Conservation (phyloP, 83 land plant species). For the Diphasiastrum complanatum region DNA sequence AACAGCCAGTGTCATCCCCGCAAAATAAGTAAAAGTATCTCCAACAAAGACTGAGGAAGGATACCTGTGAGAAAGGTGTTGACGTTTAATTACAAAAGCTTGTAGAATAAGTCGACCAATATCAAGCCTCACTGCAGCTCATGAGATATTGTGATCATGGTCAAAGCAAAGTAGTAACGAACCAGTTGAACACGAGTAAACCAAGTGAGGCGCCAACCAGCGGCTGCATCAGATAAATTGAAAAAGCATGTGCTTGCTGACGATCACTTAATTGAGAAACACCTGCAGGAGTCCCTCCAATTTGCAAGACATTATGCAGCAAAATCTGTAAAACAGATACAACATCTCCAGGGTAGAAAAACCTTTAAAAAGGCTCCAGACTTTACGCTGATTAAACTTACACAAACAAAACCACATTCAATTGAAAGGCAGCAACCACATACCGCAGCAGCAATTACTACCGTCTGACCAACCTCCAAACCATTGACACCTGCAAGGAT, state of each 20-base stretch:
- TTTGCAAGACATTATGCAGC: conserved; percentile 83
- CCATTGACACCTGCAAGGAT: conserved; percentile 98
- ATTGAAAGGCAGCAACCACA: conserved; percentile 16
- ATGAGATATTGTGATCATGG: not conserved
- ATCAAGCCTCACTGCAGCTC: not conserved
- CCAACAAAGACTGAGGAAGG: conserved; percentile 99
- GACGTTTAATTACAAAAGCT: not conserved
- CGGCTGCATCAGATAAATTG: conserved; percentile 83
- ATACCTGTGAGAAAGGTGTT: conserved; percentile 50
- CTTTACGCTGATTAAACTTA: not conserved
- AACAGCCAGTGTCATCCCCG: conserved; percentile 96
- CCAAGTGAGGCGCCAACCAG: conserved; percentile 78
- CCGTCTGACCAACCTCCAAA: conserved; percentile 92
- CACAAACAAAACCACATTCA: not conserved
- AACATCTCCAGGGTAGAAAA: not conserved
- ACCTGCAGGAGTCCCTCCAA: conserved; percentile 50
- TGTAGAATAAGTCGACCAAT: not conserved
- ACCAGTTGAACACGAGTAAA: conserved; percentile 86
- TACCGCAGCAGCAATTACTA: conserved; percentile 87
- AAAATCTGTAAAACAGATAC: conserved; percentile 48
- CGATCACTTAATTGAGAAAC: conserved; percentile 30
- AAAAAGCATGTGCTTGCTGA: conserved; percentile 85
- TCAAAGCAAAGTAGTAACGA: conserved; percentile 6
- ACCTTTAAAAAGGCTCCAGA: not conserved
- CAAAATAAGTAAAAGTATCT: conserved; percentile 92